Base-by-base conservation (phyloP, 495 filamentous ascomycete genomes). In the Tuber umbilicatum region DNA sequence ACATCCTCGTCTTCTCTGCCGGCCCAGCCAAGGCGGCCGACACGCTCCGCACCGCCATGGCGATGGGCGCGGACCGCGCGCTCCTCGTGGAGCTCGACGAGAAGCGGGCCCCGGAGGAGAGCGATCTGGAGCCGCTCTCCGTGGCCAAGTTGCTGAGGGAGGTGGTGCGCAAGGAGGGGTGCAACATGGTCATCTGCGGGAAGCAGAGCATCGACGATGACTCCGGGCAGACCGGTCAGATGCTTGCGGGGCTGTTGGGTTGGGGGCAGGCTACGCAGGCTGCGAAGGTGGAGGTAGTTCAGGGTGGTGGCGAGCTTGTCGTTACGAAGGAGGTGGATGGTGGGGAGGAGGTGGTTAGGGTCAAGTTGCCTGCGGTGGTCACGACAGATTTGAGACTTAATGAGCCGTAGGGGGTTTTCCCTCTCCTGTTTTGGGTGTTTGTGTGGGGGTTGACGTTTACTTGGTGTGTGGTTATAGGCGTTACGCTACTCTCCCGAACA, bases 171-270 rank as follows among this genome's bases (percentile, higher is more conserved):
- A 85, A 88, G 83, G 92, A 98, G 85, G 90, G 91, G 77, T 89
- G 91, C 81, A 97, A 99, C 85, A 84, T 99, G 73, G 93, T 99
- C 14, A 89, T 99, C 73, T 85, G 97, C 73, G 95, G 95, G 60
- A 98, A 98, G 87, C 95, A 99, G 90, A 92, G 91, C 74, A 99
- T 99, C 82, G 95, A 99, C 84, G 94, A 97, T 81, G 95, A 99
- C 83, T 89, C 94, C 75, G 90, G 89, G 72, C 95, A 99, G 91
- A 98, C 96, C 73, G 95, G 95, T 16, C 94, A 97, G 89, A 98
- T 99, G 94, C 88, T 99, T 23, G 95, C 96, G 2, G 95, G 94
- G 31, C 80, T 99, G 82, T 82, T 99, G 83, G 91, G 90, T 5
- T 99, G 95, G 95, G 86, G 90, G 73, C 94, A 97, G 86, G 94